These are phyloP conservation scores for Neonectria magnoliae DNA, from an alignment of 2,329 filamentous ascomycete species.

Conservation along the genomic window DNA sequence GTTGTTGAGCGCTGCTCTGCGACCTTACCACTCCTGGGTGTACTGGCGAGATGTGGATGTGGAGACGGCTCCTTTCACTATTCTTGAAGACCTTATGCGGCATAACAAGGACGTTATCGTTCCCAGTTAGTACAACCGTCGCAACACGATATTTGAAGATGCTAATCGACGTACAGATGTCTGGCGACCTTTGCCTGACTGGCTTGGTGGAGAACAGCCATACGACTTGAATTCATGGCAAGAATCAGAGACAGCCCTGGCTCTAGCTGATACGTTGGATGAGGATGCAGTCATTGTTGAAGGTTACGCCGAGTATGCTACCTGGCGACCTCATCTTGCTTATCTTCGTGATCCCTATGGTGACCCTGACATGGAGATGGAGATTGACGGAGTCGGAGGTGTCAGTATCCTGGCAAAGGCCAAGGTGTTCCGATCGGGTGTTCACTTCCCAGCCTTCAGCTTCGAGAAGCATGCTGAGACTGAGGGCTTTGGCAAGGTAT, in stretches of 20 bases:
- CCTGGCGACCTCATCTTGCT: constrained; percentile 95
- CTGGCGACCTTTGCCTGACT: constrained; percentile 97
- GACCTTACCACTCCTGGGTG: constrained; percentile 97
- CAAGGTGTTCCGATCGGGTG: constrained; percentile 91
- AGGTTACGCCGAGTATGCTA: constrained; percentile 98
- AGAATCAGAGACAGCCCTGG: constrained; percentile 95
- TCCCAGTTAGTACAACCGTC: constrained; percentile 75
- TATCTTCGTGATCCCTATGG: constrained; percentile 97
- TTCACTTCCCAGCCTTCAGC: constrained; percentile 97
- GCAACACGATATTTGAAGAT: background rate
- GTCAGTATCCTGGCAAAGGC: constrained; percentile 98
- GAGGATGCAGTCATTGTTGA: constrained; percentile 99
- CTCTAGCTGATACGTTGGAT: constrained; percentile 91
- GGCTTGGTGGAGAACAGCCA: constrained; percentile 97
- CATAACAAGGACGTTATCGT: constrained; percentile 99
- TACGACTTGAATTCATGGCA: constrained; percentile 99
- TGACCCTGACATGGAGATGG: constrained; percentile 99
- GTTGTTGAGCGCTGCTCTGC: constrained; percentile 90
- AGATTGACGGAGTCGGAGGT: constrained; percentile 96
- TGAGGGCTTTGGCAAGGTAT: constrained; percentile 96
- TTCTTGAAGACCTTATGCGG: constrained; percentile 96
- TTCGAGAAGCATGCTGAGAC: constrained; percentile 99
- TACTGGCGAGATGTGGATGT: constrained; percentile 99
- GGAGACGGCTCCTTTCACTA: constrained; percentile 95
- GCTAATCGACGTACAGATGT: constrained; percentile 72